Evolutionary conservation across 1,139 yeast species (phyloP), one percentile per base, ranked within the genome.

Genomic region (Pichia sp.): DNA sequence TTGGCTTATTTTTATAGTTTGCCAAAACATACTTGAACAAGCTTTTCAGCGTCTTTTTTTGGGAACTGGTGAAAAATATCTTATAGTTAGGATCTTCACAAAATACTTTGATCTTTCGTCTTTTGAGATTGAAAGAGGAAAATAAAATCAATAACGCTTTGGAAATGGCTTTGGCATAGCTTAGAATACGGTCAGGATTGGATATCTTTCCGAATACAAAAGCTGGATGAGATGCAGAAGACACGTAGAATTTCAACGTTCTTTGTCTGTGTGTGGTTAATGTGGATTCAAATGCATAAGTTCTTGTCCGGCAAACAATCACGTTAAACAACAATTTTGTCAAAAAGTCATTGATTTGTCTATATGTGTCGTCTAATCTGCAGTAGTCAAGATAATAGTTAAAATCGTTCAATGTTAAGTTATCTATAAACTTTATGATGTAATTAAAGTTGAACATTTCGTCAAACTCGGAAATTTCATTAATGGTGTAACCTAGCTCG

Each of bases 391-490:
- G 25, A 22, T 51, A 51, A 41, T 41, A 51, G 12, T 44, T 10
- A 22, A 47, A 36, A 36, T 47, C 51, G 1, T 21, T 26, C 3
- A 44, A 1, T 7, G 36, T 26, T 5, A 51, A 13, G 3, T 36
- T 44, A 21, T 51, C 16, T 18, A 47, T 26, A 36, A 51, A 47
- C 23, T 47, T 47, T 4, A 40, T 18, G 13, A 47, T 34, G 22
- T 44, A 51, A 41, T 47, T 47, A 13, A 21, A 44, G 19, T 42
- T 41, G n/a, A 51, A 51, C 53, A 51, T 51, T 40, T 51, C 51
- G 41, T 51, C 53, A 41, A 22, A 44, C 13, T 48, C 39, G 3
- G 48, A 44, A 8, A 51, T 45, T 19, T 36, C 37, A 22, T 16
- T 46, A 12, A 51, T 46, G 8, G 45, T 46, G 18, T 46, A 46